Evolutionary conservation across 2,329 filamentous ascomycete genomes (phyloP), one percentile per base, ranked within the genome.

Genomic region (Colletotrichum sp.): DNA sequence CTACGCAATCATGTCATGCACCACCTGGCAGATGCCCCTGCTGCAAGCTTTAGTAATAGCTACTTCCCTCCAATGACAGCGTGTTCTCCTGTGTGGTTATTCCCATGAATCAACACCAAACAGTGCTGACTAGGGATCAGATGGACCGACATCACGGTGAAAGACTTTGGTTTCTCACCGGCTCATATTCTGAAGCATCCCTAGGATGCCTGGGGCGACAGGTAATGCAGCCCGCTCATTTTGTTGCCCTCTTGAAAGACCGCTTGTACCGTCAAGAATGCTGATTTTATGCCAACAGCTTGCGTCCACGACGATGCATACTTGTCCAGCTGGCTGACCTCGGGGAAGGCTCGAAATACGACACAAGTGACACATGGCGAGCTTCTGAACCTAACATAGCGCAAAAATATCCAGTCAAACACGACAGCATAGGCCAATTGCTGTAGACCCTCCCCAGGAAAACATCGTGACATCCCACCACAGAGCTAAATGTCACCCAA

Each of bases 381-480:
- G 8, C 44, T 22, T 1, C n/a, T 5, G 6, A 13, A 22, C 44
- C 3, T 22, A 52, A 3, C 44, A 13, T 4, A 49, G 1, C 39
- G 3, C 44, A 22, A 8, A 6, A 22, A 6, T 0, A 49, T 8
- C 0, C 44, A 22, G 2, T 13, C n/a, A 49, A 8, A 0, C 0
- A 1, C 8, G 13, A 11, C 44, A 22, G 44, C 44, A 52, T 22
- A 13, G n/a, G 44, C n/a, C n/a, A 22, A 22, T 22, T 11, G 44
- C 44, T 1, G 11, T 5, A 52, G 0, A 22, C 44, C 4, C 44
- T 16, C 3, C 39, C 39, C 39, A 13, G n/a, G n/a, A 6, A 52
- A 52, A 3, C n/a, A 52, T 52, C 44, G n/a, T 52, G 44, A 52
- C n/a, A 22, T 52, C n/a, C 44, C 44, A 52, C n/a, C 11, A 13